phyloP scores from a whole-genome alignment of 2,329 filamentous ascomycete species.

The Westerdykella ornata region DNA sequence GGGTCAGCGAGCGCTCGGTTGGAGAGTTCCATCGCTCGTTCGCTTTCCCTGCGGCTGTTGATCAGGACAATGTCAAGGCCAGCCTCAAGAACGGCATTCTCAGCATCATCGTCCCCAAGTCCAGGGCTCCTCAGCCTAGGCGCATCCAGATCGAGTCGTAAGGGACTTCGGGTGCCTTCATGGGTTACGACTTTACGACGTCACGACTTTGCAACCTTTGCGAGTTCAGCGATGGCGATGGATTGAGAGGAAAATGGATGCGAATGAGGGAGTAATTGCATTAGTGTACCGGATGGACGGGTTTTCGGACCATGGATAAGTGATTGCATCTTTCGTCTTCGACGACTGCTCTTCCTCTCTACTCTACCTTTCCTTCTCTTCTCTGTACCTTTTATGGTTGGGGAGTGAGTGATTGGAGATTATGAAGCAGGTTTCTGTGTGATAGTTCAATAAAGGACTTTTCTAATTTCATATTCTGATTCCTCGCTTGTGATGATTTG shows the following conservation, averaged over 20 bases:
- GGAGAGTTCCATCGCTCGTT: constrained; percentile 56
- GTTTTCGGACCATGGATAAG: background rate
- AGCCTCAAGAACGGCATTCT: constrained; percentile 56
- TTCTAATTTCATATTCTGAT: no score
- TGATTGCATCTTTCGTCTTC: background rate
- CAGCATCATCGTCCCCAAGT: constrained; percentile 53
- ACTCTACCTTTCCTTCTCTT: no score
- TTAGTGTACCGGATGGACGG: background rate
- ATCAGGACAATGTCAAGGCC: constrained; percentile 57
- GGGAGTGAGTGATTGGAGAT: no score
- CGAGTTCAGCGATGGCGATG: background rate
- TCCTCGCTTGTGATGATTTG: no score
- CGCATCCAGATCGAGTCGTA: constrained; percentile 55
- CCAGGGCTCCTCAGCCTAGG: constrained; percentile 41
- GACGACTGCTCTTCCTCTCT: background rate
- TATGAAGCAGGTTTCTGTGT: background rate
- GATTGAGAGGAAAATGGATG: background rate
- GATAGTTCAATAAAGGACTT: background rate
- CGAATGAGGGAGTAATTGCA: background rate
- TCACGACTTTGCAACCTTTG: background rate
- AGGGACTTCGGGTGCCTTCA: constrained; percentile 19
- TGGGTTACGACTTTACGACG: background rate
- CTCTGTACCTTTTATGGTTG: no score
- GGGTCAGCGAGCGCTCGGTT: constrained; percentile 56
- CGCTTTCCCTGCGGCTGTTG: constrained; percentile 51